A percentile compares a stretch with the other conserved stretches of the same genome.
Conservation (phyloP, 1,284 basidiomycete species). For the Flammula alnicola region DNA sequence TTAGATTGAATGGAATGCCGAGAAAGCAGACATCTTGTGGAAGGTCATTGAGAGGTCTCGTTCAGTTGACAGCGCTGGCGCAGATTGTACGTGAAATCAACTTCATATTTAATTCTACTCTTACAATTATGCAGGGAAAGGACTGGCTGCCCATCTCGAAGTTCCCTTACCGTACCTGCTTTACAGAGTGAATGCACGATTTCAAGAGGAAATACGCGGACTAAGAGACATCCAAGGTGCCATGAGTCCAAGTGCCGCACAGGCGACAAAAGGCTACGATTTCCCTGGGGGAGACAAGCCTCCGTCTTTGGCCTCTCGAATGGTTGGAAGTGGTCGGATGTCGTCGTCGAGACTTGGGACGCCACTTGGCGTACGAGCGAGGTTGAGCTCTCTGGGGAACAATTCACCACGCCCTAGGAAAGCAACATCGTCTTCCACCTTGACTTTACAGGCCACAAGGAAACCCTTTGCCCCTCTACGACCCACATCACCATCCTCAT, state of each 20-base stretch:
- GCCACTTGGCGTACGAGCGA: conserved; percentile 66
- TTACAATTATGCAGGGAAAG: conserved; percentile 64
- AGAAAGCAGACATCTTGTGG: conserved; percentile 84
- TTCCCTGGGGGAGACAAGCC: conserved; percentile 31
- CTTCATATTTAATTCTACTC: conserved; percentile 8
- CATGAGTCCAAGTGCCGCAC: conserved; percentile 46
- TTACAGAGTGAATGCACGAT: conserved; percentile 77
- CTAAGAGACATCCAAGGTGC: conserved; percentile 72
- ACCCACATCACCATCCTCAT: conserved; percentile 52
- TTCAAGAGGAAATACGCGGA: conserved; percentile 80
- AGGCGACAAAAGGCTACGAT: conserved; percentile 36
- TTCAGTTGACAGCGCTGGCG: conserved; percentile 65
- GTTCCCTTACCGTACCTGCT: conserved; percentile 82
- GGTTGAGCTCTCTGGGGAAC: conserved; percentile 67
- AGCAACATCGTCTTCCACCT: conserved; percentile 63
- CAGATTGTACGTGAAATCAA: conserved; percentile 72
- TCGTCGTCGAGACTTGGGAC: conserved; percentile 45
- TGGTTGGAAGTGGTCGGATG: conserved; percentile 37
- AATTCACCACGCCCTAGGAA: conserved; percentile 54
- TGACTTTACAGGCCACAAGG: conserved; percentile 59
- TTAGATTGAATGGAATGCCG: conserved; percentile 80
- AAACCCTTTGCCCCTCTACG: conserved; percentile 42
- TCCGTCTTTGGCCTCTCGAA: conserved; percentile 29
- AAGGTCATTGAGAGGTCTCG: conserved; percentile 79
- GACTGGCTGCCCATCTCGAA: conserved; percentile 73